Evolutionary conservation across 2,329 filamentous ascomycete genomes (phyloP).

Genomic region (Pseudogymnoascus sp.): DNA sequence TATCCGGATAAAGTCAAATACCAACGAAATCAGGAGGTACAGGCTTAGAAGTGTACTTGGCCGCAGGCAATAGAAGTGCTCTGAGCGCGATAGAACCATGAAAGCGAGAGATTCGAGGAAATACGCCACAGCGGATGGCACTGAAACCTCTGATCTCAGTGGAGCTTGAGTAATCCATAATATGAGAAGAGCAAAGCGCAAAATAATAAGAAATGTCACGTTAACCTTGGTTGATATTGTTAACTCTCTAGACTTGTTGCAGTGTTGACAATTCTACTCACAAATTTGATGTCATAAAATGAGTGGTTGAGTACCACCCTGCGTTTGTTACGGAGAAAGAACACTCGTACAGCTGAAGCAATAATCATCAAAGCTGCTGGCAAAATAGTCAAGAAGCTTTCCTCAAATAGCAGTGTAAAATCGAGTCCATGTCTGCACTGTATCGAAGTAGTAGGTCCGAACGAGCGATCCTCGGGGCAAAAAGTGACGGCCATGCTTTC

Average conservation of each 20-base stretch:
- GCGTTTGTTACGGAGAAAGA: background rate
- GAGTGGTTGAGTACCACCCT: background rate
- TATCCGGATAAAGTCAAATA: background rate
- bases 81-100: background rate
- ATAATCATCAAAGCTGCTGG: background rate
- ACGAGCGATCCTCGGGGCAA: background rate
- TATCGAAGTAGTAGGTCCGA: background rate
- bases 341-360: background rate
- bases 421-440: conserved; percentile 2
- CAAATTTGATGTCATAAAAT: background rate
- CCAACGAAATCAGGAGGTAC: background rate
- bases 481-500: background rate
- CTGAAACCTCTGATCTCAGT: background rate
- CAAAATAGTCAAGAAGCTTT: conserved; percentile 4
- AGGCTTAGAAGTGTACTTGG: background rate
- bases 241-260: background rate
- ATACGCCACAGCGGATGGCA: background rate
- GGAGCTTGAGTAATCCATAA: background rate
- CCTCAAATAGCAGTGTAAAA: background rate
- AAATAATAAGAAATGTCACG: background rate
- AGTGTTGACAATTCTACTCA: background rate
- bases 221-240: background rate
- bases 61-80: background rate
- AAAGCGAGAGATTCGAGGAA: conserved; percentile 1
- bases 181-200: background rate